Conservation (phyloP, 371 early-diverging fungal genomes). For the Mortierella sp. region DNA sequence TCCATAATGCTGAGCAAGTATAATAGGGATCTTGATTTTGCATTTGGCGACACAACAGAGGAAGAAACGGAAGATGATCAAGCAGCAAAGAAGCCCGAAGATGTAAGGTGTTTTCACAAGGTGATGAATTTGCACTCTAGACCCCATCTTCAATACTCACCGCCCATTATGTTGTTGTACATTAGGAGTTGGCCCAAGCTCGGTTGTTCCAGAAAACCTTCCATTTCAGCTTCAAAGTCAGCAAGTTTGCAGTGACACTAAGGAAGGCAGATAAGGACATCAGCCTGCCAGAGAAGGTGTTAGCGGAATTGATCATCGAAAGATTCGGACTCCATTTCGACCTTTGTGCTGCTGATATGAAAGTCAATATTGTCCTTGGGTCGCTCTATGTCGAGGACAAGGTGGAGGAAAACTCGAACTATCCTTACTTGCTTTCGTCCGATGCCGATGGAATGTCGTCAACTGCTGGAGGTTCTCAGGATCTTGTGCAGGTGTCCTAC, state of each 20-base stretch:
- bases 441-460: conserved; percentile 58
- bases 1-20: conserved; percentile 27
- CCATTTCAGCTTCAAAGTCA: conserved; percentile 78
- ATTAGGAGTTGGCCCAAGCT: conserved; percentile 37
- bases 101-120: not conserved
- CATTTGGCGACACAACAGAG: conserved; percentile 44
- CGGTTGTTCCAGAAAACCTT: conserved; percentile 63
- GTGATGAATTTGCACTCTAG: too few relatives aligned
- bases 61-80: conserved; percentile 43
- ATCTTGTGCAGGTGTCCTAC: conserved; percentile 81
- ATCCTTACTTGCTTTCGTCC: conserved; percentile 76
- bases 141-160: too few relatives aligned
- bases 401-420: conserved; percentile 66
- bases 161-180: not conserved
- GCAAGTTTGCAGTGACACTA: conserved; percentile 75
- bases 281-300: conserved; percentile 56
- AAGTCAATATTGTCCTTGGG: conserved; percentile 76
- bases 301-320: conserved; percentile 80
- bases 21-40: conserved; percentile 35
- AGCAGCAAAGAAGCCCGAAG: conserved; percentile 17
- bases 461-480: conserved; percentile 45
- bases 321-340: conserved; percentile 75
- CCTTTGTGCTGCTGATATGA: conserved; percentile 79
- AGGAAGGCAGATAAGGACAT: conserved; percentile 59
- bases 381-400: conserved; percentile 84